phyloP scores from a whole-genome alignment of 768 basidiomycete species.

The Clitopilus hobsonii region DNA sequence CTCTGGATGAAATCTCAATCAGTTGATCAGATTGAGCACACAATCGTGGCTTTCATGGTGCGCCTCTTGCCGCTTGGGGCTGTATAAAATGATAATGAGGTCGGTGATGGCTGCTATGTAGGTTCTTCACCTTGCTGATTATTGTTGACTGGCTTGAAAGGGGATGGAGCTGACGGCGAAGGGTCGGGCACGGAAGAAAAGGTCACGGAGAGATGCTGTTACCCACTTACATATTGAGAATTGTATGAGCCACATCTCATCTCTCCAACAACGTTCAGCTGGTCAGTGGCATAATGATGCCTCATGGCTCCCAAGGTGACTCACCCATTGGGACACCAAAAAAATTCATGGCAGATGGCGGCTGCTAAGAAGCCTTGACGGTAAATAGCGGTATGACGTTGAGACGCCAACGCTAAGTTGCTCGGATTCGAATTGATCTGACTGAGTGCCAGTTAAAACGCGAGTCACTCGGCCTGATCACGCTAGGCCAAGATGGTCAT shows the following conservation, averaged over 20 bases:
- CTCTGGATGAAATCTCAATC: background rate
- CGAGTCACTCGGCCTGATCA: too few species aligned
- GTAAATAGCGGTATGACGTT: background rate
- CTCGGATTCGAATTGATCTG: background rate
- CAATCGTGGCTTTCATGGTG: background rate
- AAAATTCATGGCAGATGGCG: background rate
- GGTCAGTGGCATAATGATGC: background rate
- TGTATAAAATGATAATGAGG: background rate
- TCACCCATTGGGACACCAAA: background rate
- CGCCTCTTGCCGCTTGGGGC: background rate
- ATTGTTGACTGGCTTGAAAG: background rate
- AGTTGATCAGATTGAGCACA: background rate
- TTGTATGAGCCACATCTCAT: background rate
- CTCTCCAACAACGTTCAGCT: background rate
- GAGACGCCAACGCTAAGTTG: background rate
- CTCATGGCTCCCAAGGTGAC: background rate
- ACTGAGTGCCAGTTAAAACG: too few species aligned
- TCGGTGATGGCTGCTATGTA: background rate
- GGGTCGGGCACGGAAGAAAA: background rate
- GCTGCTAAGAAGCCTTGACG: background rate
- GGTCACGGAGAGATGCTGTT: background rate
- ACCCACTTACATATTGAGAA: background rate
- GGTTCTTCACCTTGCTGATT: background rate
- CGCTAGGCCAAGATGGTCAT: too few species aligned
- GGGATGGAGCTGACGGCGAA: background rate